phyloP scores from a whole-genome alignment of 805 yeast species.

The Citeromyces nyonsensis region DNA sequence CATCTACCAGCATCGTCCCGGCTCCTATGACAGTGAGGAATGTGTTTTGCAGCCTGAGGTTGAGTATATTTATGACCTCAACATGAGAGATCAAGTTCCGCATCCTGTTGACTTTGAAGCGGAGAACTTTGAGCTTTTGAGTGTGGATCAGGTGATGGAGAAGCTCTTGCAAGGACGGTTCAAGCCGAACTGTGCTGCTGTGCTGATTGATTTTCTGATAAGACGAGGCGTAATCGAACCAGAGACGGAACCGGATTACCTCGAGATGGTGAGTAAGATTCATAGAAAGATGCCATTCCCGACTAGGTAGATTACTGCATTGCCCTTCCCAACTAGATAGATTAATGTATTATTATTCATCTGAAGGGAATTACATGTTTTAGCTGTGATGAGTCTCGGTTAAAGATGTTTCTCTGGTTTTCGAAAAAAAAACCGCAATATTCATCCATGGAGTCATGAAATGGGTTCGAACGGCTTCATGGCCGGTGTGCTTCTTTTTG shows the following conservation, averaged over 20 bases:
- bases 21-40: conserved; percentile 19
- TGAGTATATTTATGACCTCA: conserved; percentile 65
- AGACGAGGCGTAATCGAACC: conserved; percentile 65
- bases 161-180: conserved; percentile 46
- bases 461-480: no score
- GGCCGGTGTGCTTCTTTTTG: no score
- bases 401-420: no score
- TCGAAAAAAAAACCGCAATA: no score
- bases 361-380: no score
- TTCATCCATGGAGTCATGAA: no score
- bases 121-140: conserved; percentile 51
- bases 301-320: conserved; percentile 9
- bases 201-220: conserved; percentile 72
- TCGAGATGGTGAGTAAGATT: conserved; percentile 39
- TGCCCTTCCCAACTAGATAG: no score
- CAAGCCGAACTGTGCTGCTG: conserved; percentile 80
- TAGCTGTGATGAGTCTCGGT: no score
- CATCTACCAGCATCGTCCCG: conserved; percentile 21
- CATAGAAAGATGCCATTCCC: conserved; percentile 72
- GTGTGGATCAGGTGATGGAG: conserved; percentile 35
- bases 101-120: conserved; percentile 64
- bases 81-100: conserved; percentile 33
- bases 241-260: conserved; percentile 48
- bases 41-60: conserved; percentile 82
- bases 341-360: no score